Percentiles rank a stretch among this genome's conserved stretches.
Conservation (phyloP, 176 grass and related monocot species). For the Musa itinerans region DNA sequence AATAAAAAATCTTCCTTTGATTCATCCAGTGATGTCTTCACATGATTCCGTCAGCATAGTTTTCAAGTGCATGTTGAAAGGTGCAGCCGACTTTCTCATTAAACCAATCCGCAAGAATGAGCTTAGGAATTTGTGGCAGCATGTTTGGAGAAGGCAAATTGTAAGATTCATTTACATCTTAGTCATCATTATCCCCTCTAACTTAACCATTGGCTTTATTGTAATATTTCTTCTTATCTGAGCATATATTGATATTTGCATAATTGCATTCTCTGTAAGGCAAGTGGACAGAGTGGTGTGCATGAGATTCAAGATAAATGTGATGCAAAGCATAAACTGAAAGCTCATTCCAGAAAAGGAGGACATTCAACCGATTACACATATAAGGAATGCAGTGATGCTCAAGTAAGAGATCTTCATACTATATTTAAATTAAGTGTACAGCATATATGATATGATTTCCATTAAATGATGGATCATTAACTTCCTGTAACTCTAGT, state of each 20-base stretch:
- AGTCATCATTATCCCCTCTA: background rate
- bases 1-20: background rate
- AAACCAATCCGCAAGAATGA: conserved; percentile 97
- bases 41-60: conserved; percentile 90
- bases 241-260: conserved; percentile 1
- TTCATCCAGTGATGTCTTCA: conserved; percentile 94
- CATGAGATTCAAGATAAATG: conserved; percentile 43
- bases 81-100: conserved; percentile 90
- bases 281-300: conserved; percentile 36
- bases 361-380: conserved; percentile 23
- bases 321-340: conserved; percentile 21
- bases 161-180: conserved; percentile 32
- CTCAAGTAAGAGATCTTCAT: conserved; percentile 65
- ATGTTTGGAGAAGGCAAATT: conserved; percentile 94
- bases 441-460: too few species aligned
- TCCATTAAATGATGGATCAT: too few species aligned
- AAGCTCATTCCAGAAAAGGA: conserved; percentile 3
- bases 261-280: conserved; percentile 27
- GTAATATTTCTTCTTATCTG: background rate
- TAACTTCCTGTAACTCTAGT: too few species aligned
- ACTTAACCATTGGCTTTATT: background rate
- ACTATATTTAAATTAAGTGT: background rate
- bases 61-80: conserved; percentile 99
- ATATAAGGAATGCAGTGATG: conserved; percentile 69
- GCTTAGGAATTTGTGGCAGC: conserved; percentile 89